Evolutionary conservation across 371 early-diverging fungal species (phyloP).

Genomic region (Mortierella sp.): DNA sequence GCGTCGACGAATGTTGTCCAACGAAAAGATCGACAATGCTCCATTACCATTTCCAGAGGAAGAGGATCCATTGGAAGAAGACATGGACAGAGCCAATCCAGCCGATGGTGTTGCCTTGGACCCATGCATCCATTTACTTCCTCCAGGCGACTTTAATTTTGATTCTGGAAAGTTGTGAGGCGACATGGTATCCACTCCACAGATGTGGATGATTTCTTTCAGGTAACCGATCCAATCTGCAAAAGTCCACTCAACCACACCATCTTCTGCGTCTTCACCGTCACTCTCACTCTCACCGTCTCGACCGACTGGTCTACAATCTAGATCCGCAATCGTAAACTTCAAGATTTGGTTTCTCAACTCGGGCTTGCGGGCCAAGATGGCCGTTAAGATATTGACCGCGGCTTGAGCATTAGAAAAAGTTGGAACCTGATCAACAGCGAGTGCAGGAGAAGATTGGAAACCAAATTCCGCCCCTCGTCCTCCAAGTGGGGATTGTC

Average conservation of each 20-base stretch:
- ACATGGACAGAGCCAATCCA: too few species aligned
- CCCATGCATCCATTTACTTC: too few species aligned
- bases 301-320: neutral
- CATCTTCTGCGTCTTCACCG: neutral
- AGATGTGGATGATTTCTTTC: constrained; percentile 37
- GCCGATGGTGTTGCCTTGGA: too few species aligned
- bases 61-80: too few species aligned
- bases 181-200: constrained; percentile 21
- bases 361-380: constrained; percentile 36
- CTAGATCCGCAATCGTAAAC: constrained; percentile 27
- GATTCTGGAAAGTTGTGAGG: too few species aligned
- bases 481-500: neutral
- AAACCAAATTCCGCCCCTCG: neutral
- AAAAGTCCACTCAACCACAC: constrained; percentile 4
- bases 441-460: constrained; percentile 21
- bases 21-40: constrained; percentile 23
- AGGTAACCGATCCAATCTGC: constrained; percentile 39
- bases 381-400: constrained; percentile 22
- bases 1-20: constrained; percentile 34
- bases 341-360: constrained; percentile 28
- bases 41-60: too few species aligned
- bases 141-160: too few species aligned
- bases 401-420: constrained; percentile 34
- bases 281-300: too few species aligned
- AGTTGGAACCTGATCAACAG: constrained; percentile 29